phyloP scores from a whole-genome alignment of 106 monocot species.

The Dioscorea dumetorum region DNA sequence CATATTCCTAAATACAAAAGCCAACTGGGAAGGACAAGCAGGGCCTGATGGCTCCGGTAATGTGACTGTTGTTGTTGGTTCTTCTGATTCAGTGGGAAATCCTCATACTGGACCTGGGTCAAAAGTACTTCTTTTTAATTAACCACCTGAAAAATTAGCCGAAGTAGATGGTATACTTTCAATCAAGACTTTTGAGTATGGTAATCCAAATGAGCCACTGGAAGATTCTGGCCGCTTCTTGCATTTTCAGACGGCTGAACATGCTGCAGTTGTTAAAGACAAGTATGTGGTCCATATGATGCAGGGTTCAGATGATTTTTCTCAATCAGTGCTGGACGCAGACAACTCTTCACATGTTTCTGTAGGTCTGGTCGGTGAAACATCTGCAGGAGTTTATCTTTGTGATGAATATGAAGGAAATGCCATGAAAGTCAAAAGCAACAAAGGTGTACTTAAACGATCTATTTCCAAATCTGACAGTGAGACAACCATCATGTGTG shows the following conservation, averaged over 20 bases:
- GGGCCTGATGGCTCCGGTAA: conserved; percentile 10
- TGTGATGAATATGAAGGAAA: conserved; percentile 20
- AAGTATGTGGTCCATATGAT: conserved; percentile 31
- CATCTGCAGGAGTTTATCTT: conserved; percentile 9
- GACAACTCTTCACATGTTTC: conserved; percentile 11
- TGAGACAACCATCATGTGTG: conserved; percentile 8
- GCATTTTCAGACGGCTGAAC: conserved; percentile 45
- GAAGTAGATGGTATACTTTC: conserved; percentile 16
- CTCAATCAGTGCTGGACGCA: not conserved
- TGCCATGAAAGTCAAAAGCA: conserved; percentile 7
- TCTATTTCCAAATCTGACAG: conserved; percentile 36
- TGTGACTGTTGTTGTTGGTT: conserved; percentile 5
- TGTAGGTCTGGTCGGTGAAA: conserved; percentile 9
- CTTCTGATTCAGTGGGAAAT: conserved; percentile 2
- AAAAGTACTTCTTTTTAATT: conserved; percentile 17
- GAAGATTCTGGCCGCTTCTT: conserved; percentile 13
- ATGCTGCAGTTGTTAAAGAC: conserved; percentile 23
- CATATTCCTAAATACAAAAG: conserved; percentile 45
- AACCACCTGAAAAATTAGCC: conserved; percentile 11
- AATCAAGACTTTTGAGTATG: conserved; percentile 8
- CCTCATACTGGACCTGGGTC: conserved; percentile 12
- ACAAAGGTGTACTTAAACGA: conserved; percentile 32
- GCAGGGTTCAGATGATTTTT: conserved; percentile 6
- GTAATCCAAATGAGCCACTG: conserved; percentile 8
- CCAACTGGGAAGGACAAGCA: conserved; percentile 13